Evolutionary conservation across 306 rosid species (phyloP).

Genomic region (Quercus berberidifolia): DNA sequence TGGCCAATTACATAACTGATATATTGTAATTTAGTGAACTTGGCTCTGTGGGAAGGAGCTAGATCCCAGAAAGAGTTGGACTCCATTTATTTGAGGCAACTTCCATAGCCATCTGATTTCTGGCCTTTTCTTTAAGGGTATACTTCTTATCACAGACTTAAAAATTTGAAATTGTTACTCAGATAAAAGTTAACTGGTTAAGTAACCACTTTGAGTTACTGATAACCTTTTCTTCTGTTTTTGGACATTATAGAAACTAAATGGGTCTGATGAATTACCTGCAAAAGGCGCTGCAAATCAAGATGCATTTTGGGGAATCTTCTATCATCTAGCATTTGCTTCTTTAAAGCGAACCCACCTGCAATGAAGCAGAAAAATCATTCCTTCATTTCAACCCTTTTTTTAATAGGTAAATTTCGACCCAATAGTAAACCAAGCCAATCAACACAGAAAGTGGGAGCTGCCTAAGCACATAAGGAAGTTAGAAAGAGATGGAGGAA

Average conservation of each 20-base stretch:
- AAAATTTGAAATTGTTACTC: not conserved
- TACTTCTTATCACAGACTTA: not conserved
- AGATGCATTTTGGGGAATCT: conserved; percentile 95
- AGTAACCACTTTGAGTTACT: not conserved
- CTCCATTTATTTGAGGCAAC: not conserved
- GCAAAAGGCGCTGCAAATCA: conserved; percentile 90
- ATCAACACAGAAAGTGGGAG: not conserved
- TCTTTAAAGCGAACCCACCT: conserved; percentile 87
- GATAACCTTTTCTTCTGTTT: not conserved
- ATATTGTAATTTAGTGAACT: not conserved
- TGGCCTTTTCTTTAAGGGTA: not conserved
- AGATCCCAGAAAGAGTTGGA: not conserved
- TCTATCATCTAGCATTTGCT: conserved; percentile 97
- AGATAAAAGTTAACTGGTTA: not conserved
- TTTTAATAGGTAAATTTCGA: too few species aligned
- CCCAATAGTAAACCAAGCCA: not conserved
- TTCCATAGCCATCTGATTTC: not conserved
- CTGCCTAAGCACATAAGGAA: conserved; percentile 5
- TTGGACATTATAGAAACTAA: conserved; percentile 6
- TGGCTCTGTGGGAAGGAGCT: not conserved
- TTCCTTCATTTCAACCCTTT: conserved; percentile 3
- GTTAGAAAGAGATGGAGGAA: not conserved
- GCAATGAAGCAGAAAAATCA: conserved; percentile 21
- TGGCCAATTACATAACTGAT: not conserved
- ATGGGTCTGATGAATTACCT: conserved; percentile 46